phyloP scores from a whole-genome alignment of 768 basidiomycete genomes.

The Wakefieldia striispora region DNA sequence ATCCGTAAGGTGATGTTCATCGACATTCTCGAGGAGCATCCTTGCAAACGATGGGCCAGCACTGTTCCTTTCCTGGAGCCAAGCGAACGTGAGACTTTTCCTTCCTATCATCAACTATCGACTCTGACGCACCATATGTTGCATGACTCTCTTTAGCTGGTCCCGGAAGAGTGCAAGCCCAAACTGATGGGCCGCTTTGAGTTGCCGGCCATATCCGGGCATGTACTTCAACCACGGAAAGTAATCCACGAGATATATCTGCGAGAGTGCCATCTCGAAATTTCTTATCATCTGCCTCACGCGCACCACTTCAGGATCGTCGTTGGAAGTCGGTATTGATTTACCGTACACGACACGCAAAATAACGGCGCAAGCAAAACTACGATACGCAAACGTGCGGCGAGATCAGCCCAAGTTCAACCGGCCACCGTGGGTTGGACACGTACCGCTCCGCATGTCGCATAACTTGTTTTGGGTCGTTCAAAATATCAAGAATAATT shows the following conservation, averaged over 20 bases:
- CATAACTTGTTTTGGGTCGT: slow-evolving; percentile 11
- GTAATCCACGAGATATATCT: slow-evolving; percentile 32
- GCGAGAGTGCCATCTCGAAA: slow-evolving; percentile 31
- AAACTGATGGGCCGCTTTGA: slow-evolving; percentile 49
- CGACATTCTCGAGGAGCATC: slow-evolving; percentile 49
- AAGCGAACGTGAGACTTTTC: background rate
- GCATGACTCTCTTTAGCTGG: slow-evolving; percentile 31
- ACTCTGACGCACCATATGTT: slow-evolving; percentile 1
- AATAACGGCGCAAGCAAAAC: slow-evolving; percentile 22
- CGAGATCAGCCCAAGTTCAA: background rate
- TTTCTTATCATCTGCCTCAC: slow-evolving; percentile 20
- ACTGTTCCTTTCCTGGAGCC: slow-evolving; percentile 3
- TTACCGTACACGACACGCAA: slow-evolving; percentile 21
- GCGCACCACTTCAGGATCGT: slow-evolving; percentile 12
- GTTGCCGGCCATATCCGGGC: slow-evolving; percentile 54
- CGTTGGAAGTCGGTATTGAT: slow-evolving; percentile 14
- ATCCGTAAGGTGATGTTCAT: slow-evolving; percentile 46
- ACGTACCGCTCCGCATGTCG: slow-evolving; percentile 13
- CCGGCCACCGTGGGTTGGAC: background rate
- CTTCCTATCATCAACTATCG: no score
- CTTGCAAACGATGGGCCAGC: slow-evolving; percentile 40
- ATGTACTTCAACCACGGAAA: slow-evolving; percentile 39
- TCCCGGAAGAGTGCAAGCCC: slow-evolving; percentile 50
- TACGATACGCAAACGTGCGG: background rate
- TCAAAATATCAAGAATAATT: slow-evolving; percentile 18